These are phyloP conservation scores for Exophiala sp. DNA, from an alignment of 2,329 filamentous ascomycete genomes.

Conservation along the genomic window DNA sequence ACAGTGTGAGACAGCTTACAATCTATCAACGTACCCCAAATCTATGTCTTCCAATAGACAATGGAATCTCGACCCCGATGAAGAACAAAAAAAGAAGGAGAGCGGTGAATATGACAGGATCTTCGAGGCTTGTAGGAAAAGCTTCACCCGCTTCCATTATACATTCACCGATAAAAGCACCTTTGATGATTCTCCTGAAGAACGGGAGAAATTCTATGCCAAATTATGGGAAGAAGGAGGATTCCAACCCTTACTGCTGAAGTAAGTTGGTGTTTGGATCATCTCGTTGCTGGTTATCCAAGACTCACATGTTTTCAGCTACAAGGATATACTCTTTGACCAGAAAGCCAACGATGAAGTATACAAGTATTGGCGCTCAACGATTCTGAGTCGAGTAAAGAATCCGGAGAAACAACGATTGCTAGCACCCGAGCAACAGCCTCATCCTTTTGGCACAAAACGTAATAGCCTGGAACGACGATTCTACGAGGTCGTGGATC, in stretches of 20 bases:
- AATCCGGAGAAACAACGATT: conserved; percentile 50
- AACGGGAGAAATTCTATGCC: conserved; percentile 46
- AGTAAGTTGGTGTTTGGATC: conserved; percentile 38
- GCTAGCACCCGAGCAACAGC: conserved; percentile 51
- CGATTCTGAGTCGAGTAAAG: conserved; percentile 48
- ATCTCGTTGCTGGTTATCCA: no score
- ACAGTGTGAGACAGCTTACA: conserved; percentile 35
- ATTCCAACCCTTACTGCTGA: conserved; percentile 51
- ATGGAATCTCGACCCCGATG: not conserved
- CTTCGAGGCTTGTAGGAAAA: not conserved
- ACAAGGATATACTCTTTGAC: conserved; percentile 46
- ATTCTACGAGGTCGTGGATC: conserved; percentile 51
- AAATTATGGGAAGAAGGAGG: conserved; percentile 50
- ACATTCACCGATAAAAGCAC: conserved; percentile 56
- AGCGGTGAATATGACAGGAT: not conserved
- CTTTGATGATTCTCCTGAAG: not conserved
- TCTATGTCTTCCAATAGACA: conserved; percentile 27
- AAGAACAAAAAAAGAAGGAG: not conserved
- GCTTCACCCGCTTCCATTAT: conserved; percentile 38
- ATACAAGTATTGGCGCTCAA: conserved; percentile 56
- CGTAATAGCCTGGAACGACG: conserved; percentile 46
- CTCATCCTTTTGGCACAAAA: conserved; percentile 56
- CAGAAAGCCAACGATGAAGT: conserved; percentile 48
- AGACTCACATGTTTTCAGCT: not conserved
- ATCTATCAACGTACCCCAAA: conserved; percentile 44